phyloP scores from a whole-genome alignment of 176 grass and related monocot genomes.

The Phragmites australis region DNA sequence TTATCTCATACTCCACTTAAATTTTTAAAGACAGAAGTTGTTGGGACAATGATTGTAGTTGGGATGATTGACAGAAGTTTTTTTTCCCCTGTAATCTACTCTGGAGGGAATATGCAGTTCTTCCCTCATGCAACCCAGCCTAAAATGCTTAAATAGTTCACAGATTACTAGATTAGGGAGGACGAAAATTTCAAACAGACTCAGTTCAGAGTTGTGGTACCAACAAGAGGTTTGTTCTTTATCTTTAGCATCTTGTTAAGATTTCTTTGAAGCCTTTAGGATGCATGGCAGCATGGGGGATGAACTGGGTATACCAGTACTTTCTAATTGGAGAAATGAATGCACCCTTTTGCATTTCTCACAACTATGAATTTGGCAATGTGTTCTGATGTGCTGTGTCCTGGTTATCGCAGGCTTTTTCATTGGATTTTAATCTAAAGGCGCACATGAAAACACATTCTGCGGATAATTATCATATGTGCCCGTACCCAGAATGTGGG shows the following conservation, averaged over 20 bases:
- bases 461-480: slow-evolving; percentile 87
- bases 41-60: not conserved
- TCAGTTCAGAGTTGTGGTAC: not conserved
- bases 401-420: slow-evolving; percentile 79
- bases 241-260: not conserved
- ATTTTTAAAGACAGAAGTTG: too few relatives aligned
- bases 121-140: not conserved
- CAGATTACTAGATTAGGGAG: not conserved
- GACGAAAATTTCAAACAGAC: not conserved
- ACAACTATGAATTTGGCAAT: not conserved
- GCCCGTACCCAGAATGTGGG: slow-evolving; percentile 74
- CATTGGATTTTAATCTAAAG: slow-evolving; percentile 95
- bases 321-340: slow-evolving; percentile 1
- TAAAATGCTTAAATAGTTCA: not conserved
- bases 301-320: not conserved
- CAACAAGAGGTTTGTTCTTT: not conserved
- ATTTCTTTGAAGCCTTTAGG: not conserved
- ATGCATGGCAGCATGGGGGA: not conserved
- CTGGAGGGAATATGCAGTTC: not conserved
- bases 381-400: slow-evolving; percentile 16
- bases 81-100: not conserved
- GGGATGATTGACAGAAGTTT: not conserved
- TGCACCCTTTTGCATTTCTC: not conserved
- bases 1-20: not conserved
- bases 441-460: slow-evolving; percentile 95